These are phyloP conservation scores for Talaromyces sp. DNA, from an alignment of 2,329 filamentous ascomycete species.

Conservation along the genomic window DNA sequence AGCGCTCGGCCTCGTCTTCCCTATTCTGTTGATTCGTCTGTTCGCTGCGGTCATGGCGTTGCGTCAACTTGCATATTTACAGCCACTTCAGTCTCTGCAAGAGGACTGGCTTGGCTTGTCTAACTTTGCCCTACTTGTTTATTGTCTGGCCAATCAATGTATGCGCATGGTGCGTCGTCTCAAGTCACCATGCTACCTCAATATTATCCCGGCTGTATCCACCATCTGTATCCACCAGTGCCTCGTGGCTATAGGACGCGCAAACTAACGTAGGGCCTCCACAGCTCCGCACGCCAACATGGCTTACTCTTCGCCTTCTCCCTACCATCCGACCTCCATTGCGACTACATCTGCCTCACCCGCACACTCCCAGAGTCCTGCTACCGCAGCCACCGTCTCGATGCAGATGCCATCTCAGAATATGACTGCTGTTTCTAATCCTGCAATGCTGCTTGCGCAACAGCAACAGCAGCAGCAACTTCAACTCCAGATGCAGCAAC, in stretches of 20 bases:
- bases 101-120: slow-evolving; percentile 2
- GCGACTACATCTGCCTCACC: slow-evolving; percentile 32
- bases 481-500: slow-evolving; percentile 5
- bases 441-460: slow-evolving; percentile 32
- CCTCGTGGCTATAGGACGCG: slow-evolving; percentile 14
- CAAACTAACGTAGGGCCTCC: slow-evolving; percentile 17
- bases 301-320: slow-evolving; percentile 30
- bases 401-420: slow-evolving; percentile 34
- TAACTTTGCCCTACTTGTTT: background rate
- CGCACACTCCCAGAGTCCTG: slow-evolving; percentile 29
- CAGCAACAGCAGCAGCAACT: slow-evolving; percentile 18
- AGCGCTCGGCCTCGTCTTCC: background rate
- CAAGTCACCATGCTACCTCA: slow-evolving; percentile 2
- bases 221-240: slow-evolving; percentile 15
- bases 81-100: background rate
- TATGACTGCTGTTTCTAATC: slow-evolving; percentile 33
- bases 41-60: slow-evolving; percentile 20
- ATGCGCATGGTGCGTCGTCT: slow-evolving; percentile 17
- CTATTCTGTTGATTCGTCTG: slow-evolving; percentile 2
- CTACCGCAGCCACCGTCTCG: slow-evolving; percentile 29
- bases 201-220: slow-evolving; percentile 2
- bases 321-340: slow-evolving; percentile 29
- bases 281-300: slow-evolving; percentile 37
- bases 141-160: slow-evolving; percentile 1
- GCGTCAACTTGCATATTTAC: background rate